Percentiles rank a stretch among this genome's conserved stretches.
phyloP scores from a whole-genome alignment of 805 yeast species.

The Saturnispora sekii region DNA sequence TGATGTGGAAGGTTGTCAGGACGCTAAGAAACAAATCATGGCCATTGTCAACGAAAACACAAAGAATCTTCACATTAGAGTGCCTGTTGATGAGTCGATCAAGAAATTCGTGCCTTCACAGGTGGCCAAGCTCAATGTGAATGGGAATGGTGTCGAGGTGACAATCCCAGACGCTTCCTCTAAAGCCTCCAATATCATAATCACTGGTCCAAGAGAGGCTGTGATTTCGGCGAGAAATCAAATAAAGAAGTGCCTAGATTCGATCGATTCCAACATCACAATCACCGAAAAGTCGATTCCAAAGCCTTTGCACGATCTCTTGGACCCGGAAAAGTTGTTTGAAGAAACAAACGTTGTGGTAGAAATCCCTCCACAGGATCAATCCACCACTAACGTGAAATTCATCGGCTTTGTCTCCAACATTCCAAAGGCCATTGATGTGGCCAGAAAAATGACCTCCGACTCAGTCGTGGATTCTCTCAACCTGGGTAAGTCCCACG shows the following conservation, averaged over 20 bases:
- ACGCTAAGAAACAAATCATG: conserved; percentile 60
- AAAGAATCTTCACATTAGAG: conserved; percentile 41
- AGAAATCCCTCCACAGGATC: conserved; percentile 38
- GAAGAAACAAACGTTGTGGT: conserved; percentile 49
- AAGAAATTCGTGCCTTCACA: conserved; percentile 37
- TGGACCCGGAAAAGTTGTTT: conserved; percentile 46
- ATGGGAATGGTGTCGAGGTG: conserved; percentile 22
- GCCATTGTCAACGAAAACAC: conserved; percentile 71
- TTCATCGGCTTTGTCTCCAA: conserved; percentile 53
- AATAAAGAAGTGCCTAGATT: conserved; percentile 37
- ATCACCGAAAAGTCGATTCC: conserved; percentile 59
- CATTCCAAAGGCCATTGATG: conserved; percentile 51
- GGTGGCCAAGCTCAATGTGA: conserved; percentile 17
- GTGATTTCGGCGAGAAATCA: conserved; percentile 47
- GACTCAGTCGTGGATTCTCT: conserved; percentile 54
- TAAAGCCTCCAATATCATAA: conserved; percentile 33
- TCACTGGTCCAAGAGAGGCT: conserved; percentile 65
- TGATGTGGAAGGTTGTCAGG: conserved; percentile 71
- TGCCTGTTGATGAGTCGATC: conserved; percentile 35
- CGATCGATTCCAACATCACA: conserved; percentile 35
- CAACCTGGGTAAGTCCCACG: conserved; percentile 85
- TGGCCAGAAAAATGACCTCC: conserved; percentile 51
- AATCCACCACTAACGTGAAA: conserved; percentile 35
- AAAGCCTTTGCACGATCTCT: conserved; percentile 54
- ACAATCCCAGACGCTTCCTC: conserved; percentile 25